phyloP scores from a whole-genome alignment of 306 rosid genomes.

The Phaseolus lunatus region DNA sequence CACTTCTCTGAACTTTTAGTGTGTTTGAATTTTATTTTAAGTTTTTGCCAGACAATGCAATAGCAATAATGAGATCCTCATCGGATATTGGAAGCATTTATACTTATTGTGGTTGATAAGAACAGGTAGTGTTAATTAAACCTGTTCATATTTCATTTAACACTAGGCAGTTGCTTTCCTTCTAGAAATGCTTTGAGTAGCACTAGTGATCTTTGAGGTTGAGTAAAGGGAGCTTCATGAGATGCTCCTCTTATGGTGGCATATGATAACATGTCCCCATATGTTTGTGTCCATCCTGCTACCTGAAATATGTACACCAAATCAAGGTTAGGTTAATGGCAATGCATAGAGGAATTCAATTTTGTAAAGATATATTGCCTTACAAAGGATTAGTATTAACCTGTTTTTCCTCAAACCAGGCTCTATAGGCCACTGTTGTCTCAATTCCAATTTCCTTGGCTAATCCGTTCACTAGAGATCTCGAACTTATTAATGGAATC shows the following conservation, averaged over 20 bases:
- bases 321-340: background rate
- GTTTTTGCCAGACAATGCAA: background rate
- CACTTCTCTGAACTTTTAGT: no score
- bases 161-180: constrained; percentile 47
- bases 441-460: constrained; percentile 47
- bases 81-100: background rate
- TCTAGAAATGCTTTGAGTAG: constrained; percentile 39
- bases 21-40: no score
- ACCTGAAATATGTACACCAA: constrained; percentile 22
- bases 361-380: background rate
- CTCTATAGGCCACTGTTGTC: constrained; percentile 51
- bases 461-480: constrained; percentile 43
- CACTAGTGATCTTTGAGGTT: constrained; percentile 54
- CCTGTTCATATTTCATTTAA: background rate
- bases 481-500: constrained; percentile 45
- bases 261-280: constrained; percentile 49
- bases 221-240: constrained; percentile 53
- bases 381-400: constrained; percentile 37
- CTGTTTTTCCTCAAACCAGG: constrained; percentile 64
- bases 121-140: background rate
- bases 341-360: background rate
- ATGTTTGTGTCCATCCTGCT: constrained; percentile 60
- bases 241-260: constrained; percentile 58
- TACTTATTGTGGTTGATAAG: background rate
- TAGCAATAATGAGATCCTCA: background rate